These are phyloP conservation scores for Glycine latifolia DNA, from an alignment of 306 rosid genomes.

Conservation along the genomic window DNA sequence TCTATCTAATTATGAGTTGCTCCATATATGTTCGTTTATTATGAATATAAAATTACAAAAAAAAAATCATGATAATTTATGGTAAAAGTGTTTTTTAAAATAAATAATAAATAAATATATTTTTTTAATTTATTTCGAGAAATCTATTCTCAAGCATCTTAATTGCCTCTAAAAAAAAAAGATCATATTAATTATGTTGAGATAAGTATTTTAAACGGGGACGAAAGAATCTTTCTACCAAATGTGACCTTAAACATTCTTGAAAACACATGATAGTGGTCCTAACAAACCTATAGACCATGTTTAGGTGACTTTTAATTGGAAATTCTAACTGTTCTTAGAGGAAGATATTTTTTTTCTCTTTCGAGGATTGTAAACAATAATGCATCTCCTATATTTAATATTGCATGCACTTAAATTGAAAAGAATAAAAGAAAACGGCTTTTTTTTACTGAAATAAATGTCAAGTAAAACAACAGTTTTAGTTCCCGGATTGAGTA, in stretches of 20 bases:
- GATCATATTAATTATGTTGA: neutral
- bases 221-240: neutral
- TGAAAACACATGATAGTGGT: neutral
- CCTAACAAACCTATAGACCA: neutral
- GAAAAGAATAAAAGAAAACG: constrained; percentile 13
- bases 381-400: neutral
- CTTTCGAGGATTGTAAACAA: neutral
- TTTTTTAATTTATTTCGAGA: neutral
- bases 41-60: too few species aligned
- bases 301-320: constrained; percentile 14
- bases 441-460: neutral
- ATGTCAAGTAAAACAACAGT: neutral
- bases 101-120: too few species aligned
- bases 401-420: neutral
- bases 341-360: neutral
- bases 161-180: too few species aligned
- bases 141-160: neutral
- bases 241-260: neutral
- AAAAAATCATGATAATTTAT: neutral
- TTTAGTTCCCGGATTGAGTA: too few species aligned
- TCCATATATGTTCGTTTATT: neutral
- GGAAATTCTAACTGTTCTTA: neutral
- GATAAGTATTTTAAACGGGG: neutral
- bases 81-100: neutral
- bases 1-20: neutral